Conservation (phyloP, 2,329 filamentous ascomycete species). For the Colletotrichum gloeosporioides region DNA sequence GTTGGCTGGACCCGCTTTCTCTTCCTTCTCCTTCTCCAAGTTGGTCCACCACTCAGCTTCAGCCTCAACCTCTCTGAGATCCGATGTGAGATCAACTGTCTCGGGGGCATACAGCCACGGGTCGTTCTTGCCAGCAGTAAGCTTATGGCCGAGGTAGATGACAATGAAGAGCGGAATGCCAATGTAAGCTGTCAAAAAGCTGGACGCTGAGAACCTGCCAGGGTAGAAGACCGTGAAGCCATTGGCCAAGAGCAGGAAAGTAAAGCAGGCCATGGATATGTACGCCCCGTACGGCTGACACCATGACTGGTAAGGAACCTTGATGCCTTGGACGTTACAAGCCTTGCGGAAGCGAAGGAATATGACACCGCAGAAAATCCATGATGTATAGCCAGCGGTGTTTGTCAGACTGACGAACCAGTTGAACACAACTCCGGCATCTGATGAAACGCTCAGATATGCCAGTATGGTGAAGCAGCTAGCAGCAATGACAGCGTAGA, state of each 20-base stretch:
- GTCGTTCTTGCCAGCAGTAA: constrained; percentile 18
- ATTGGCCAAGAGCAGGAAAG: constrained; percentile 39
- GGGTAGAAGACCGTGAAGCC: constrained; percentile 71
- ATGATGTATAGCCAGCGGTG: constrained; percentile 57
- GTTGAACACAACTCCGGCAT: constrained; percentile 64
- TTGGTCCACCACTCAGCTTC: neutral
- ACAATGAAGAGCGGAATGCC: constrained; percentile 66
- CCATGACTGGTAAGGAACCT: neutral
- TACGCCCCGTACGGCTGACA: neutral
- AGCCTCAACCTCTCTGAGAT: neutral
- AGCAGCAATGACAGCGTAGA: constrained; percentile 44
- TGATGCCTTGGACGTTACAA: constrained; percentile 44
- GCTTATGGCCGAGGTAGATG: constrained; percentile 44
- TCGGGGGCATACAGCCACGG: neutral
- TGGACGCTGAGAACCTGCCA: constrained; percentile 56
- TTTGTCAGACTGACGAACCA: constrained; percentile 64
- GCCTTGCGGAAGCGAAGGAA: constrained; percentile 65
- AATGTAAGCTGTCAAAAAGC: constrained; percentile 69
- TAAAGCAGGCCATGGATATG: neutral
- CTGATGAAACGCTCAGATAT: constrained; percentile 64
- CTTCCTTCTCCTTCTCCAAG: neutral
- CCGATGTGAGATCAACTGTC: neutral
- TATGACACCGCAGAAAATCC: constrained; percentile 59
- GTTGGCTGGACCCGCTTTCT: neutral
- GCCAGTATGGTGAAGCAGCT: constrained; percentile 65